Evolutionary conservation across 2,329 filamentous ascomycete genomes (phyloP), one percentile per base, ranked within the genome.

Genomic region (Monilinia vaccinii-corymbosi): DNA sequence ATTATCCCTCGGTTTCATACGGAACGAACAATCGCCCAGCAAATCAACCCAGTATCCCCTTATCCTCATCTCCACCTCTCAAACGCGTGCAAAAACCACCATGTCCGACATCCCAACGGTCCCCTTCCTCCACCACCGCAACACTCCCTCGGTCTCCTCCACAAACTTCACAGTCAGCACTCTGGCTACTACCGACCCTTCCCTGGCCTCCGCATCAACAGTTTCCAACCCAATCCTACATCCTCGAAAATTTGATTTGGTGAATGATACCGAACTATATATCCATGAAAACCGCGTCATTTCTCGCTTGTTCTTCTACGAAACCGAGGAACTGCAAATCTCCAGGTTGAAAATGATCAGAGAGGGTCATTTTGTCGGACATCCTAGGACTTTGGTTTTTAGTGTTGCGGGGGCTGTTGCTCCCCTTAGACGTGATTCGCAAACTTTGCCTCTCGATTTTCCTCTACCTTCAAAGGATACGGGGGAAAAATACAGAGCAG

Each of bases 261-360:
- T n/a, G 13, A 60, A 40, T n/a, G 58, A 60, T 14, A 60, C 44
- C 13, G 58, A 60, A 13, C 14, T 60, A 10, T 60, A 56, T 6
- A 4, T 56, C 2, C 50, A 60, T 28, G 51, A 60, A 49, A 48
- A 60, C 25, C 42, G 58, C 23, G 36, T 40, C 3, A 32, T 56
- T 11, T 32, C 44, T n/a, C 50, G 58, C 3, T 21, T 60, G 11
- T 38, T 60, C 7, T 48, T 46, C 34, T 56, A 56, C 7, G 50
- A 56, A n/a, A 42, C 50, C 1, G 31, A 32, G 3, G 42, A 40
- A 14, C 21, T 56, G 14, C 42, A 56, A 42, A 34, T 60, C n/a
- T 46, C 58, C 2, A 13, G 51, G 2, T 34, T 60, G 25, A 60
- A 60, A 34, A 38, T 48, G 31, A n/a, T 60, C 5, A 42, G n/a